Evolutionary conservation across 495 filamentous ascomycete species (phyloP).

Genomic region (Aspergillus steynii): DNA sequence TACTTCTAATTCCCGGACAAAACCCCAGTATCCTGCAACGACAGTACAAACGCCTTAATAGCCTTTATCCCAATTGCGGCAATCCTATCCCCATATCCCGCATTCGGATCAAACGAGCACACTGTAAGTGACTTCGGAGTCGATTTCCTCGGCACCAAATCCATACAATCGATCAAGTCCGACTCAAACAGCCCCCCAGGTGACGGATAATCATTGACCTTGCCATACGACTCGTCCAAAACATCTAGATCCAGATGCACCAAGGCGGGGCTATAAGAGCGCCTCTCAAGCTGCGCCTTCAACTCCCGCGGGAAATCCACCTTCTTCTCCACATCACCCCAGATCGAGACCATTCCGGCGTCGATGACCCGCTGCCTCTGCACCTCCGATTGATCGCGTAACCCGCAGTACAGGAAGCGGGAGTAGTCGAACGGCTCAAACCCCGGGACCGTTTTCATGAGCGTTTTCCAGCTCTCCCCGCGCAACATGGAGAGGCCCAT

Average conservation of each 20-base stretch:
- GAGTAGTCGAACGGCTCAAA: constrained; percentile 18
- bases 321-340: constrained; percentile 17
- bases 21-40: not conserved
- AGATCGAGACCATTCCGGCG: constrained; percentile 22
- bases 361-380: constrained; percentile 23
- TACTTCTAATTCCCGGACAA: not conserved
- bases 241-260: constrained; percentile 30
- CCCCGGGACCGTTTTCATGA: constrained; percentile 24
- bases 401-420: constrained; percentile 26
- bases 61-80: constrained; percentile 22
- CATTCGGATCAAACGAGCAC: constrained; percentile 29
- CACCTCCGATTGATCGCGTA: constrained; percentile 20
- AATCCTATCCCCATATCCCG: constrained; percentile 28
- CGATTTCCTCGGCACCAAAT: constrained; percentile 14
- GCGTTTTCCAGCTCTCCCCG: constrained; percentile 29
- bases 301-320: constrained; percentile 22
- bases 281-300: constrained; percentile 6
- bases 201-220: constrained; percentile 31
- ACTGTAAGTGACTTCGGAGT: constrained; percentile 20
- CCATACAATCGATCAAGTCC: constrained; percentile 25
- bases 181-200: constrained; percentile 22
- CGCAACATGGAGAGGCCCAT: constrained; percentile 32
- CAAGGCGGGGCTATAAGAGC: constrained; percentile 15
- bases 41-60: constrained; percentile 8
- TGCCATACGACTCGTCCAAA: constrained; percentile 25